Base-by-base conservation (phyloP, 148 eudicot genomes). In the Talinum fruticosum region DNA sequence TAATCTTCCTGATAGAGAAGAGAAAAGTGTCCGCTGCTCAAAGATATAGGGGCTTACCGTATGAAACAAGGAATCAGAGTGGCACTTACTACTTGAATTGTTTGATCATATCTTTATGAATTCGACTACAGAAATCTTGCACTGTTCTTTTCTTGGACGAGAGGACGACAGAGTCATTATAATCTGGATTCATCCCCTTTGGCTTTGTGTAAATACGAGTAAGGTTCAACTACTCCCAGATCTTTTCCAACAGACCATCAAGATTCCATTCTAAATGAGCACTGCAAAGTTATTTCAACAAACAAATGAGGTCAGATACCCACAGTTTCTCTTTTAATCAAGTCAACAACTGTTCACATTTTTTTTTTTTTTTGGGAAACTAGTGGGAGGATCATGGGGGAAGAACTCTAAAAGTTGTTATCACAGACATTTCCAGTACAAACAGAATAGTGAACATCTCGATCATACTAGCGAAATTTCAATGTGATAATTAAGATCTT, bases 191-290 rank as follows among this genome's bases (percentile, higher is more conserved):
- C 97, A 93, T 85, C 57, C 97, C 99, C 87, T 95, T 95, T 21
- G 99, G 99, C 84, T 95, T 95, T 64, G 99, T 95, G 86, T 95
- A 95, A 78, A 95, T 92, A 77, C 97, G 96, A 81, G 97, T 93
- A 75, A 95, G 87, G 83, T 82, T 77, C 66, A 95, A 93, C 87
- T 95, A 95, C 53, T 95, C 97, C 99, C 97, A 95, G 51, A 95
- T 82, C 88, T 83, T 95, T 38, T 95, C 97, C 80, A 93, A 87
- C 83, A 95, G 85, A 75, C 99, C 99, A 84, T 95, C 99, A 83
- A 92, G 96, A 76, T 95, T 95, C 99, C 99, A 92, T 82, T 95
- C 99, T 82, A 95, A 76, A 76, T 95, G 99, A 74, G 99, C 99
- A 90, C 99, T 95, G 90, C 82, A 83, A 68, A 65, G 0, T 51